Base-by-base conservation (phyloP, 768 basidiomycete genomes). In the Agaricus sinodeliciosus region DNA sequence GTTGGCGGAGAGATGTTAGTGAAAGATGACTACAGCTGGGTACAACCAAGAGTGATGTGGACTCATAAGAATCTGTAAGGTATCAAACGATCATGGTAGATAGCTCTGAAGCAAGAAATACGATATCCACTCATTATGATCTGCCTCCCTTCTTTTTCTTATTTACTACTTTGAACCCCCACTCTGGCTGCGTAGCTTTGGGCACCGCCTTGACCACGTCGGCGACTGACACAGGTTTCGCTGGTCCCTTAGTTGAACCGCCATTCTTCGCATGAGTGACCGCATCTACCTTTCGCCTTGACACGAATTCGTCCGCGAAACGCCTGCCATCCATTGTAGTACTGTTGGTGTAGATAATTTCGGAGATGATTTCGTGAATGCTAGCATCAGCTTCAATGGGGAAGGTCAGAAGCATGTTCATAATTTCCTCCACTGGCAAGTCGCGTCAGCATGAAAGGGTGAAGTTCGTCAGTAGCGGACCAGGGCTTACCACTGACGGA, bases 281-380 rank as follows among this genome's bases (percentile, higher is more conserved):
- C 0, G 84, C 87, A 65, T 98, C 95, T 16, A 78, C 79, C 70
- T 93, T 94, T 48, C 96, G 86, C 64, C 81, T 90, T 57, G 76
- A 80, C 48, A 93, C 81, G 62, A 91, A 99, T 59, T 98, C 94
- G 11, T 89, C 78, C 3, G 96, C 94, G 63, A 98, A 99, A 35
- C 95, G 82, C 47, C 94, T 79, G 4, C 96, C 96, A 63, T 98
- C 94, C 47, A 99, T 80, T 2, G 90, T 98, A 18, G 93, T 90
- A 58, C 92, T 95, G 63, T 89, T 94, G 49, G 87, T 84, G 63
- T 98, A 99, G 56, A 98, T 94, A 40, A 89, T 77, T 65, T 98
- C 96, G 19, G 90, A 89, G 58, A 99, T 98, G 64, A 96, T 85
- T 69, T 99, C 96, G 41, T 82, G 70, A 0, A 88, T 91, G 13